Evolutionary conservation across 352 stramenopile species (phyloP).

Genomic region (Pythium dissotocum): DNA sequence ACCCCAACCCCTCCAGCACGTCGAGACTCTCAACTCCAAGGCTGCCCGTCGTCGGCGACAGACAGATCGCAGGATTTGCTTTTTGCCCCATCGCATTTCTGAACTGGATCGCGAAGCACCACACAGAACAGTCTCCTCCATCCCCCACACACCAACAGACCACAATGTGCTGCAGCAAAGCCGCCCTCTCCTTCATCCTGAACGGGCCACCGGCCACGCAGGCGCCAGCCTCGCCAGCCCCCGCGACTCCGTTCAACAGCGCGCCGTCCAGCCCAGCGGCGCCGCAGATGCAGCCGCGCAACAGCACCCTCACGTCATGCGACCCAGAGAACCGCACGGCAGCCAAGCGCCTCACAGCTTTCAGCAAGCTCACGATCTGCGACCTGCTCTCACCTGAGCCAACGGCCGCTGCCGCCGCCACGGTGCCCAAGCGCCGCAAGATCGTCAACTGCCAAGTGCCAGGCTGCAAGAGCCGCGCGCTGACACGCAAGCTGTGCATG

Average conservation of each 20-base stretch:
- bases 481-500: conserved; percentile 25
- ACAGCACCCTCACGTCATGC: conserved; percentile 22
- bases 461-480: conserved; percentile 21
- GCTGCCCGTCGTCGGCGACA: conserved; percentile 1
- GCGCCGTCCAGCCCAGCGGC: conserved; percentile 12
- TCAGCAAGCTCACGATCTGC: conserved; percentile 25
- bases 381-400: conserved; percentile 25
- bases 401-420: conserved; percentile 8
- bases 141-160: not conserved
- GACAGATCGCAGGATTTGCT: not conserved
- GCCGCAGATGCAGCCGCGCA: conserved; percentile 15
- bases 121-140: not conserved
- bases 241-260: not conserved
- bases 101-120: conserved; percentile 25
- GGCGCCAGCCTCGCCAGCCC: conserved; percentile 3
- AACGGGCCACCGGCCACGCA: conserved; percentile 8
- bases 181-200: conserved; percentile 27
- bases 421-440: conserved; percentile 26
- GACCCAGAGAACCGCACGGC: conserved; percentile 29
- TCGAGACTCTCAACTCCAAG: not conserved
- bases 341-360: conserved; percentile 23
- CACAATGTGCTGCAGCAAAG: conserved; percentile 30
- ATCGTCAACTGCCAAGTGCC: conserved; percentile 24
- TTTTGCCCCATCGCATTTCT: conserved; percentile 28
- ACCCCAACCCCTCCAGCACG: conserved; percentile 1